These are phyloP conservation scores for Xylariales sp. DNA, from an alignment of 2,329 filamentous ascomycete genomes.

Conservation along the genomic window DNA sequence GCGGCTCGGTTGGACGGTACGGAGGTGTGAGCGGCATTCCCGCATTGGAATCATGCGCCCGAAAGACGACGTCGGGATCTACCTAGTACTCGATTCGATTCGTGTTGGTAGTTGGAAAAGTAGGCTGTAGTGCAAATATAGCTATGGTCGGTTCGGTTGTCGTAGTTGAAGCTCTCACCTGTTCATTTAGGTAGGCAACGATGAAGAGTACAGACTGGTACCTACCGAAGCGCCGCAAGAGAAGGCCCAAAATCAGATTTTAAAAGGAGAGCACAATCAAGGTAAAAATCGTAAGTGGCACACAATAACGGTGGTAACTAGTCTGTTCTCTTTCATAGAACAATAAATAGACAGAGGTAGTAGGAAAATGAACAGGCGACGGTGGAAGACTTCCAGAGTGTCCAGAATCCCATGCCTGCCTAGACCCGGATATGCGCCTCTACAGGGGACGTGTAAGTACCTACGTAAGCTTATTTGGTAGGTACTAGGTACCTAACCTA, in stretches of 20 bases:
- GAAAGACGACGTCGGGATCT: slow-evolving; percentile 30
- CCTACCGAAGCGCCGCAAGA: background rate
- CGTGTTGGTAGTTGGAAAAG: background rate
- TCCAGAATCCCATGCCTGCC: slow-evolving; percentile 5
- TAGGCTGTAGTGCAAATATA: slow-evolving; percentile 1
- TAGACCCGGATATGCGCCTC: no score
- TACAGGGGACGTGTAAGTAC: background rate
- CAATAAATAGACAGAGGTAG: background rate
- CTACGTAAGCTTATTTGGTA: background rate
- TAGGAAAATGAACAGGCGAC: background rate
- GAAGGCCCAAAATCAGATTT: slow-evolving; percentile 3
- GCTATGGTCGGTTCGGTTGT: background rate
- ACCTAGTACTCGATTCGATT: background rate
- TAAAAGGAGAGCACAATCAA: background rate
- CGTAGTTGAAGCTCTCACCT: background rate
- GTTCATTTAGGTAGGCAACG: slow-evolving; percentile 1
- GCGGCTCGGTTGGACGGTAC: slow-evolving; percentile 67
- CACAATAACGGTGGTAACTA: background rate
- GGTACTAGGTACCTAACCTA: background rate
- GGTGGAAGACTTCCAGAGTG: slow-evolving; percentile 5
- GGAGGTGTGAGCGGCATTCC: slow-evolving; percentile 68
- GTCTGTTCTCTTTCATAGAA: slow-evolving; percentile 1
- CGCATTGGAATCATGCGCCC: slow-evolving; percentile 55
- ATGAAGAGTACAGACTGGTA: background rate
- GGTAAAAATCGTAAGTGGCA: background rate